Evolutionary conservation across 2,329 filamentous ascomycete species (phyloP).

Genomic region (Pseudogymnoascus sp.): DNA sequence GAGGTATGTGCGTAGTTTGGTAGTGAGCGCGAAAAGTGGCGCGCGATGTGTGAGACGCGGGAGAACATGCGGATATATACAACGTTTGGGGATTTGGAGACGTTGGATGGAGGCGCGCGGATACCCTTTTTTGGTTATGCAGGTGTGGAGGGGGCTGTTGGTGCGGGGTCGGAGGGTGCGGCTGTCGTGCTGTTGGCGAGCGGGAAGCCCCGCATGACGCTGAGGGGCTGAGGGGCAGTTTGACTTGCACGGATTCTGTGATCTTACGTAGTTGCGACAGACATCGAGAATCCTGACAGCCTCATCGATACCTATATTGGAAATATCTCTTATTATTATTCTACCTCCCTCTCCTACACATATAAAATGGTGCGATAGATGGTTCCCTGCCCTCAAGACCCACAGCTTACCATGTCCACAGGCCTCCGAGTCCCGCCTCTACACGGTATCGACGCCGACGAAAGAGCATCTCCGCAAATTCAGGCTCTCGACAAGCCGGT

Average conservation of each 20-base stretch:
- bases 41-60: constrained; percentile 62
- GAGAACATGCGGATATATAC: constrained; percentile 53
- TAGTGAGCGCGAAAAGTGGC: constrained; percentile 59
- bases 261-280: not conserved
- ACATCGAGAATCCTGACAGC: not conserved
- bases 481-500: constrained; percentile 78
- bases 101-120: not conserved
- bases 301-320: not conserved
- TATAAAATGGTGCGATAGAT: not conserved
- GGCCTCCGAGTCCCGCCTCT: constrained; percentile 74
- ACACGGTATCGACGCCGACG: constrained; percentile 86
- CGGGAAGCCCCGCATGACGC: not conserved
- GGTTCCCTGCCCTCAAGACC: not conserved
- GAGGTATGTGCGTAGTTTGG: constrained; percentile 45
- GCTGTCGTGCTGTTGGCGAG: not conserved
- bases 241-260: not conserved
- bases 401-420: constrained; percentile 8
- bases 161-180: not conserved
- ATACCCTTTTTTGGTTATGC: not conserved
- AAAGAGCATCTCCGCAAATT: constrained; percentile 91
- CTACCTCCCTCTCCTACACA: not conserved
- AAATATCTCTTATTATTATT: not conserved
- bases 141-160: not conserved
- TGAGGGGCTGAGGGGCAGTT: not conserved
- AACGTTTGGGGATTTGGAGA: not conserved